Evolutionary conservation across 2,329 filamentous ascomycete species (phyloP).

Genomic region (Cladosporium sphaerospermum): DNA sequence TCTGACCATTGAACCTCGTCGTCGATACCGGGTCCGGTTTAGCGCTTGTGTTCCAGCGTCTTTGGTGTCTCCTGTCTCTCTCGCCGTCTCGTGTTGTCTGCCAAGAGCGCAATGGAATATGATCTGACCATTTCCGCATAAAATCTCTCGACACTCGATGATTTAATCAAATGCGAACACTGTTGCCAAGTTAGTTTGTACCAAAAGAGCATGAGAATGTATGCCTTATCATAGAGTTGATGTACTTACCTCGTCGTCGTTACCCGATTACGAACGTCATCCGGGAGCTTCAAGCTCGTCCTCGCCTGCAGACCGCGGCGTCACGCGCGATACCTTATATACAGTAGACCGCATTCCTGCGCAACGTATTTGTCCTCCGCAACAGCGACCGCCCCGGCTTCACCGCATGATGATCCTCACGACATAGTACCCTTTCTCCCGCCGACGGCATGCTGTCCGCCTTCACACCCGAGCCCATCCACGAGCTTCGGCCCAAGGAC

Average conservation of each 20-base stretch:
- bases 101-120: background rate
- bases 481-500: slow-evolving; percentile 93
- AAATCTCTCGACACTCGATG: background rate
- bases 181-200: too few relatives aligned
- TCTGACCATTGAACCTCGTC: background rate
- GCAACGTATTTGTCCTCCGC: too few relatives aligned
- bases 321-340: background rate
- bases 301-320: background rate
- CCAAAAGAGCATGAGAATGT: too few relatives aligned
- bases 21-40: background rate
- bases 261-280: slow-evolving; percentile 8
- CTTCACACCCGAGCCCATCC: slow-evolving; percentile 90
- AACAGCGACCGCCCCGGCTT: background rate
- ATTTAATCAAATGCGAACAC: too few relatives aligned
- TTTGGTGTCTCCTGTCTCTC: background rate
- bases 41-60: background rate
- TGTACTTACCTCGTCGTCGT: slow-evolving; percentile 1
- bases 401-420: slow-evolving; percentile 8
- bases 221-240: too few relatives aligned
- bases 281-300: background rate
- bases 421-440: background rate
- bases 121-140: background rate
- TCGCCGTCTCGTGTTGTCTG: background rate
- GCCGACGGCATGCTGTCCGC: slow-evolving; percentile 64
- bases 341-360: too few relatives aligned